Evolutionary conservation across 176 grass and related monocot species (phyloP), one percentile per base, ranked within the genome.

Genomic region (Secale cereale): DNA sequence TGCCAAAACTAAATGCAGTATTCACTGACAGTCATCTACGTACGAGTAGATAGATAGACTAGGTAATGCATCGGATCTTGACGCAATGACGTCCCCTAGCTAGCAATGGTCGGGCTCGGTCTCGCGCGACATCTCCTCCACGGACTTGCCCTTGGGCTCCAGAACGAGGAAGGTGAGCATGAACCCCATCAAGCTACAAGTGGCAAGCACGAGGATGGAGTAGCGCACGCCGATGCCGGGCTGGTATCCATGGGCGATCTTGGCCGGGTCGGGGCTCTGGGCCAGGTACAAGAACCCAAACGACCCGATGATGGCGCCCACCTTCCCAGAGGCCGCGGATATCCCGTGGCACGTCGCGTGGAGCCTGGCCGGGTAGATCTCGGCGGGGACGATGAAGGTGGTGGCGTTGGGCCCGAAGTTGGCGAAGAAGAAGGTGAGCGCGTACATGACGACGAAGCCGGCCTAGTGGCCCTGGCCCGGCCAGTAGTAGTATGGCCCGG

Each of bases 401-500:
- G 88, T 90, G 8, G 83, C 85, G 79, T 90, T 86, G 50, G 91
- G 91, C 3, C 91, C 91, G 41, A 93, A 93, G 79, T 93, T 93
- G 33, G 91, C 91, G 68, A 93, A 93, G 78, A 93, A 93, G 85
- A 93, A 93, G 46, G 91, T 93, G 31, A 94, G 75, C 17, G 28
- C 87, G 76, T 89, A 89, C 82, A 89, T 81, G 22, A 69, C 68
- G 3, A 85, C 25, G 77, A 89, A 89, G 8, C 77, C 81, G 17
- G 40, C 59, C 59, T 78, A 79, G 79, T 87, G 76, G 41, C 79
- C 86, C 10, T 48, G 16, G 19, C 35, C 59, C 0, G 80, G 71
- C 86, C 86, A 88, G 48, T 88, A 74, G 20, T 88, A 61, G 63
- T 88, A 88, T 7, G 80, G 86, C 16, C 78, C 22, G 50, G 86